Conservation (phyloP, 257 asterid species). For the Solanum stenotomum region DNA sequence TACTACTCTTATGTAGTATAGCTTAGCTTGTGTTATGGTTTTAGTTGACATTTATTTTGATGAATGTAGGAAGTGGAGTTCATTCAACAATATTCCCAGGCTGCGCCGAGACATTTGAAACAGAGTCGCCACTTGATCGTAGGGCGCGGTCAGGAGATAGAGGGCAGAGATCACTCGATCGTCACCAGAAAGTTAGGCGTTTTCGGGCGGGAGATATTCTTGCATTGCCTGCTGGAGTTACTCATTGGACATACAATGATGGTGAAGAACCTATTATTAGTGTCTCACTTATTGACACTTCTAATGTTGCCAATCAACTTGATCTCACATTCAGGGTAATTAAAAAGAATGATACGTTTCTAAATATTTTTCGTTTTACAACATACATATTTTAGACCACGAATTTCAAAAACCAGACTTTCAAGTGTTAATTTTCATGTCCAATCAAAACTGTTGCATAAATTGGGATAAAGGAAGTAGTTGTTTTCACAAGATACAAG, state of each 20-base stretch:
- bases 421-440: neutral
- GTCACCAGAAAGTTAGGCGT: constrained; percentile 47
- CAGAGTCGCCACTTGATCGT: neutral
- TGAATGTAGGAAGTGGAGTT: constrained; percentile 35
- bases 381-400: neutral
- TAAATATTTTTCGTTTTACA: neutral
- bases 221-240: constrained; percentile 39
- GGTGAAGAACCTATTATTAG: constrained; percentile 32
- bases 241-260: constrained; percentile 45
- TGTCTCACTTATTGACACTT: constrained; percentile 32
- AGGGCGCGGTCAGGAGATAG: neutral
- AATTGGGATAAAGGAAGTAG: neutral
- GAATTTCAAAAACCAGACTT: neutral
- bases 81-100: constrained; percentile 43
- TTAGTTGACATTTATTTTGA: neutral
- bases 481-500: neutral
- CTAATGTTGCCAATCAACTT: constrained; percentile 45
- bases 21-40: neutral
- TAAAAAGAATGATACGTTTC: neutral
- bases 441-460: neutral
- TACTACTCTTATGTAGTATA: neutral
- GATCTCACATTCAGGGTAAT: constrained; percentile 41
- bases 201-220: constrained; percentile 42
- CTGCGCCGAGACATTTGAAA: constrained; percentile 48
- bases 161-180: constrained; percentile 16